Percentiles rank a stretch among this genome's conserved stretches.
phyloP scores from a whole-genome alignment of 2,329 filamentous ascomycete species.

The Tolypocladium endophyticum region DNA sequence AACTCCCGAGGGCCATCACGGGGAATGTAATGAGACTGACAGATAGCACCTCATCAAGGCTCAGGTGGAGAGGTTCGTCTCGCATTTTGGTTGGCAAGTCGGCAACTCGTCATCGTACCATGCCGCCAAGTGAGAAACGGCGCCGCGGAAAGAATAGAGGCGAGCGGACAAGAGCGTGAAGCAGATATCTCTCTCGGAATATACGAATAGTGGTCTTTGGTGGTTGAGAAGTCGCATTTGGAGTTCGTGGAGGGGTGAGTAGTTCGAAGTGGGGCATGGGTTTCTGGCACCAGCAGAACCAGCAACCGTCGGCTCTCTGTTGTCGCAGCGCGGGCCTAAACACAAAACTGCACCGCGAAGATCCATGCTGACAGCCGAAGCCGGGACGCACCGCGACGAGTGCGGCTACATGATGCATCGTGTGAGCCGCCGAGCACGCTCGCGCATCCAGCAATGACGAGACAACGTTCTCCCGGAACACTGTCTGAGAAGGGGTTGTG shows the following conservation, averaged over 20 bases:
- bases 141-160: neutral
- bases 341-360: neutral
- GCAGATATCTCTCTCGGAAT: neutral
- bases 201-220: no score
- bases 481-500: neutral
- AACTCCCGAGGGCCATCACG: neutral
- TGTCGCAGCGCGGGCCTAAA: neutral
- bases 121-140: neutral
- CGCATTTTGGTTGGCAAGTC: constrained; percentile 5
- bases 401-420: neutral
- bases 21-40: constrained; percentile 6
- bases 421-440: neutral
- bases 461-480: no score
- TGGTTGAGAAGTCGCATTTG: neutral
- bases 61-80: constrained; percentile 7
- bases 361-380: no score
- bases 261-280: neutral
- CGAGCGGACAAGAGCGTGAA: neutral
- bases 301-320: neutral
- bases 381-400: neutral
- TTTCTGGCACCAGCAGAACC: neutral
- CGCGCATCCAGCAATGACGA: neutral
- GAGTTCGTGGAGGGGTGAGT: neutral
- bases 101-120: constrained; percentile 1
- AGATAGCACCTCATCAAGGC: constrained; percentile 13